A percentile compares a stretch with the other conserved stretches of the same genome.
These are phyloP conservation scores for Pythium aquatile DNA, from an alignment of 352 stramenopile species.

Conservation along the genomic window DNA sequence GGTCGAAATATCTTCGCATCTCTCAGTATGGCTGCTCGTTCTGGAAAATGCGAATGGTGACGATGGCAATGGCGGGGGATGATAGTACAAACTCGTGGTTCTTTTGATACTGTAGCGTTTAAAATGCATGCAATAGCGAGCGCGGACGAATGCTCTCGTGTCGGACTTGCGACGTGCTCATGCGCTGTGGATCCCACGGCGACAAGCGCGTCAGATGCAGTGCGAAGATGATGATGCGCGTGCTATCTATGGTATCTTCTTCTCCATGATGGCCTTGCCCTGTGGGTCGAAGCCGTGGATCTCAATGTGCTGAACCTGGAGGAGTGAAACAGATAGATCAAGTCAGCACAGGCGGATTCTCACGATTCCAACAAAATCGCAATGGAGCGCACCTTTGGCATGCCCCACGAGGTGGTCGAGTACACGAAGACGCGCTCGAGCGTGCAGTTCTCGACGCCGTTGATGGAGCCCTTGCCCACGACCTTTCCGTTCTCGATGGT, in stretches of 20 bases:
- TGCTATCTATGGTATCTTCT: conserved; percentile 69
- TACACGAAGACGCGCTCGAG: conserved; percentile 82
- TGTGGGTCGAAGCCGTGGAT: conserved; percentile 74
- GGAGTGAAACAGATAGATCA: neutral
- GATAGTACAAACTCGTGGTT: conserved; percentile 5
- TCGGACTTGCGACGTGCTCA: neutral
- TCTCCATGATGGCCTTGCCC: conserved; percentile 77
- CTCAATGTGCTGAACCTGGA: conserved; percentile 82
- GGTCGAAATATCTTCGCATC: too few relatives aligned
- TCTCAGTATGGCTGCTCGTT: neutral
- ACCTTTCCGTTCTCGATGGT: conserved; percentile 75
- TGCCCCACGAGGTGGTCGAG: conserved; percentile 83
- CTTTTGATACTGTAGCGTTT: neutral
- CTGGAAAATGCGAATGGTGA: neutral
- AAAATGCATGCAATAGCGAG: conserved; percentile 3
- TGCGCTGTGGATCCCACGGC: neutral
- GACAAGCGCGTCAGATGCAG: neutral
- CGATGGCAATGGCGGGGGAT: neutral
- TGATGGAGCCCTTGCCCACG: conserved; percentile 66
- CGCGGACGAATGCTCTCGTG: neutral
- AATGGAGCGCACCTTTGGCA: conserved; percentile 58
- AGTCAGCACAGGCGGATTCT: neutral
- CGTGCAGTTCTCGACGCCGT: conserved; percentile 65
- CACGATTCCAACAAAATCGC: neutral
- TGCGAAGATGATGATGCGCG: neutral